Evolutionary conservation across 2,329 filamentous ascomycete species (phyloP).

Genomic region (Harringtonia aguacate): DNA sequence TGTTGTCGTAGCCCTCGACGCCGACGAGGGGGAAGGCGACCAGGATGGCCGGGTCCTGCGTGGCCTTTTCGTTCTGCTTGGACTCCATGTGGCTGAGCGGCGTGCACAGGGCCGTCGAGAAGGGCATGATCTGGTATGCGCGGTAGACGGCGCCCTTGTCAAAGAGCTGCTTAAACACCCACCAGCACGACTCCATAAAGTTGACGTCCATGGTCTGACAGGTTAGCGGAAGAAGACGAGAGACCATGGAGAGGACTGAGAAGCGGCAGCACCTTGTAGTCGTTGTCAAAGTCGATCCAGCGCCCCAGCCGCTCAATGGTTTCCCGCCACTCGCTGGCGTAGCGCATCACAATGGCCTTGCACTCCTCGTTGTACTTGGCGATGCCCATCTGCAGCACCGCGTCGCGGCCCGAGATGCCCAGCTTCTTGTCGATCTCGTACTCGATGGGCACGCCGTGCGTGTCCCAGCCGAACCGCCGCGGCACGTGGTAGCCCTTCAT

Average conservation of each 20-base stretch:
- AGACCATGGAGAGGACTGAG: no score
- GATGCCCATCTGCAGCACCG: constrained; percentile 77
- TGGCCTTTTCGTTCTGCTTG: constrained; percentile 89
- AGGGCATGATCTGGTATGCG: constrained; percentile 88
- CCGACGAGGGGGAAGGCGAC: constrained; percentile 77
- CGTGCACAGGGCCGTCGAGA: constrained; percentile 82
- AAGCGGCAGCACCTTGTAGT: constrained; percentile 87
- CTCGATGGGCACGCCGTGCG: constrained; percentile 89
- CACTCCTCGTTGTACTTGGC: constrained; percentile 90
- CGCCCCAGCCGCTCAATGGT: constrained; percentile 83
- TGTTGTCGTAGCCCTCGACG: constrained; percentile 67
- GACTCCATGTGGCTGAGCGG: constrained; percentile 90
- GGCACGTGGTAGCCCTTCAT: constrained; percentile 69
- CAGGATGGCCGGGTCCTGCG: constrained; percentile 82
- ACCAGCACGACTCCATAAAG: constrained; percentile 96
- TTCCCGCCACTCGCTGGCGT: constrained; percentile 72
- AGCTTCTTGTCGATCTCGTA: constrained; percentile 97
- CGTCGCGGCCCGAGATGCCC: constrained; percentile 72
- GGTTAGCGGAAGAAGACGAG: constrained; percentile 1
- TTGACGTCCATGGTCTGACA: constrained; percentile 72
- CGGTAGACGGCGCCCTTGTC: constrained; percentile 86
- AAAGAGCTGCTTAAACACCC: constrained; percentile 90
- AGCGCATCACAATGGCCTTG: constrained; percentile 86
- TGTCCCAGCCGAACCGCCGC: constrained; percentile 89
- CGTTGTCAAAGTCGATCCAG: constrained; percentile 97